phyloP scores from a whole-genome alignment of 805 yeast genomes.

The Kuraishia piskuri region DNA sequence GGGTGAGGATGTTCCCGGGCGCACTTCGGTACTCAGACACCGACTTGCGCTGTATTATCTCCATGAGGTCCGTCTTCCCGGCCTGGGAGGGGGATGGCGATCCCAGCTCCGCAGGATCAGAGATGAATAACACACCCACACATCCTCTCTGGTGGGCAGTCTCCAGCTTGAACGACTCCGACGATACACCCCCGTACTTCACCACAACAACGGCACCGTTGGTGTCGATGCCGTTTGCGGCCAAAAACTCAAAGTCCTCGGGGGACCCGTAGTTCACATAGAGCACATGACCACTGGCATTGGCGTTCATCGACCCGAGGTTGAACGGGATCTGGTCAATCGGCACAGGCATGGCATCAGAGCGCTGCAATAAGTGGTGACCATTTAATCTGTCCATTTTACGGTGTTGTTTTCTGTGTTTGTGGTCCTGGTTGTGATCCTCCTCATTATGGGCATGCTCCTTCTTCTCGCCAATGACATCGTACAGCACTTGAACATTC shows the following conservation, averaged over 20 bases:
- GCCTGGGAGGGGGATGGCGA: not conserved
- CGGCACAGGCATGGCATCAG: constrained; percentile 3
- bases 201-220: constrained; percentile 50
- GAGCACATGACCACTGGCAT: constrained; percentile 41
- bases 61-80: not conserved
- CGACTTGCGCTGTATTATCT: not conserved
- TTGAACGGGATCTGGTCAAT: constrained; percentile 47
- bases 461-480: not conserved
- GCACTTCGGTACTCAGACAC: constrained; percentile 33
- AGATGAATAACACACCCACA: constrained; percentile 60
- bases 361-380: too few relatives aligned
- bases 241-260: constrained; percentile 40
- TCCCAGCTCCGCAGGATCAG: constrained; percentile 25
- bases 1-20: constrained; percentile 75
- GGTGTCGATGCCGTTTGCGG: constrained; percentile 26
- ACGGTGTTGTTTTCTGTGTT: too few relatives aligned
- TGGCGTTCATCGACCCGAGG: constrained; percentile 59
- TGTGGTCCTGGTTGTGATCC: too few relatives aligned
- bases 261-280: constrained; percentile 62
- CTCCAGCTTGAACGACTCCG: constrained; percentile 39
- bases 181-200: constrained; percentile 41
- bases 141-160: constrained; percentile 52
- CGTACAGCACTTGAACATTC: not conserved
- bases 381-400: constrained; percentile 4
- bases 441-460: not conserved